These are phyloP conservation scores for Vachellia collinsii DNA, from an alignment of 306 rosid species.

Conservation along the genomic window DNA sequence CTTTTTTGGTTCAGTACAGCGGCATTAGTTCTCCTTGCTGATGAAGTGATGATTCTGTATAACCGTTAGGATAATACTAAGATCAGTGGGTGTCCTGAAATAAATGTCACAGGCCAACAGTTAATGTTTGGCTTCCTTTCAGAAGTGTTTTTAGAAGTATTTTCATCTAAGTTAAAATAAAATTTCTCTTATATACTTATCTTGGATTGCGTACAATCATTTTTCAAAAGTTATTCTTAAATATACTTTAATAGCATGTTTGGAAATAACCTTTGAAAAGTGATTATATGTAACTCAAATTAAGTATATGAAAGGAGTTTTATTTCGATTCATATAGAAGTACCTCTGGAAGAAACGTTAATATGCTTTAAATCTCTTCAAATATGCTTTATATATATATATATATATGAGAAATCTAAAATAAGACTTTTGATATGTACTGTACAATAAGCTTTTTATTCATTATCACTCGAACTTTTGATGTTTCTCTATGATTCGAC, in stretches of 20 bases:
- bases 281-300: too few relatives aligned
- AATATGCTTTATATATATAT: background rate
- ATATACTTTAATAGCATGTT: too few relatives aligned
- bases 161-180: too few relatives aligned
- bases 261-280: too few relatives aligned
- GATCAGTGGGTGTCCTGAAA: background rate
- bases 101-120: background rate
- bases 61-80: background rate
- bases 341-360: too few relatives aligned
- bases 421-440: background rate
- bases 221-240: too few relatives aligned
- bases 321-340: too few relatives aligned
- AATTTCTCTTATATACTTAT: too few relatives aligned
- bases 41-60: constrained; percentile 2
- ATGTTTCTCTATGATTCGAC: background rate
- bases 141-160: too few relatives aligned
- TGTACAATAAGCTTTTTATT: background rate
- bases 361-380: background rate
- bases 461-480: background rate
- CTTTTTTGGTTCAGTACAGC: background rate
- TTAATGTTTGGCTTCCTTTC: background rate
- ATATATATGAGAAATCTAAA: background rate
- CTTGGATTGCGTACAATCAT: too few relatives aligned
- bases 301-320: too few relatives aligned
- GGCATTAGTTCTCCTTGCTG: background rate